A percentile compares a stretch with the other conserved stretches of the same genome.
Evolutionary conservation across 495 filamentous ascomycete genomes (phyloP).

Genomic region (Pyronema domesticum): DNA sequence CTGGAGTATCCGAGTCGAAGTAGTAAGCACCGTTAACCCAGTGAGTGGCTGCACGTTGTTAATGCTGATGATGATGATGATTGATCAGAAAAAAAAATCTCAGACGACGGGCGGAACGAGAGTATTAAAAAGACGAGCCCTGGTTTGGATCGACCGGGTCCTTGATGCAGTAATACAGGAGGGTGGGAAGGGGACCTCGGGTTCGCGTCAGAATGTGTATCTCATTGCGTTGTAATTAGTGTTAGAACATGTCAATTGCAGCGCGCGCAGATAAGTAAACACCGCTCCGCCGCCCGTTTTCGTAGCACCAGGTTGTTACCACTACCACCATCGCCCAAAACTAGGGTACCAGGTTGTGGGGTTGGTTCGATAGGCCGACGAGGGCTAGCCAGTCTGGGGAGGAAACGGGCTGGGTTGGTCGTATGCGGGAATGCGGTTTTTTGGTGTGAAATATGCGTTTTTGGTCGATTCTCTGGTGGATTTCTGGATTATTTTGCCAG

Average conservation of each 20-base stretch:
- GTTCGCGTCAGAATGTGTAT: neutral
- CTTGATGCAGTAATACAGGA: neutral
- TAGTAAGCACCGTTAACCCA: neutral
- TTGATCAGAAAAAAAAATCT: neutral
- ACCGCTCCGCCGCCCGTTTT: neutral
- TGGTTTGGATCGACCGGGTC: neutral
- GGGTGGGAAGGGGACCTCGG: neutral
- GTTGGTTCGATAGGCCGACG: neutral
- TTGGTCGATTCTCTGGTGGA: too few species aligned
- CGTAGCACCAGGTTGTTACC: neutral
- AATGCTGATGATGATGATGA: neutral
- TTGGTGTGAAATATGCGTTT: too few species aligned
- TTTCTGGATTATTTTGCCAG: too few species aligned
- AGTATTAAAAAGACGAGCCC: neutral
- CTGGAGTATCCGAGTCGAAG: neutral
- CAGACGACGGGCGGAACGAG: neutral
- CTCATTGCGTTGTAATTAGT: slow-evolving; percentile 3
- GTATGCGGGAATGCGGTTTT: too few species aligned
- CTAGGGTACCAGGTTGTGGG: slow-evolving; percentile 1
- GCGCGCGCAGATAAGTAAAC: neutral
- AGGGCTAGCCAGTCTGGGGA: too few species aligned
- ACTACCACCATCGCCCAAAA: neutral
- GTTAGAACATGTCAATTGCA: slow-evolving; percentile 4
- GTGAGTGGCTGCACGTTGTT: neutral
- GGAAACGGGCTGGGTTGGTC: too few species aligned